Percentiles rank a stretch among this genome's conserved stretches.
These are phyloP conservation scores for Populus hybrid DNA, from an alignment of 441 rosid species.

Conservation along the genomic window DNA sequence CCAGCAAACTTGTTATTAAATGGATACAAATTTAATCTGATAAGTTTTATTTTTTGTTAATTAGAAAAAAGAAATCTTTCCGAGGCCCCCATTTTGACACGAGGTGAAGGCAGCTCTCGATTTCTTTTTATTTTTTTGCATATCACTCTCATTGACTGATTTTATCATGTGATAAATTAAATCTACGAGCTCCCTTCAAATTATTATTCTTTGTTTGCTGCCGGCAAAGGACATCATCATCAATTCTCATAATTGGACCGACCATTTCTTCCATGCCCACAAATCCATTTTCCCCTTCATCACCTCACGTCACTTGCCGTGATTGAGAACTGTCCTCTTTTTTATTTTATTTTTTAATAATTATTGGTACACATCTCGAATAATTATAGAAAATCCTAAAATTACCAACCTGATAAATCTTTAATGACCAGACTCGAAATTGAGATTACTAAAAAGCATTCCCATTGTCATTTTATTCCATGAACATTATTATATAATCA, in stretches of 20 bases:
- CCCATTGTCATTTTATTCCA: no score
- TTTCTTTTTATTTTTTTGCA: no score
- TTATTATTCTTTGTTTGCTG: not conserved
- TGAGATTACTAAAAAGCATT: no score
- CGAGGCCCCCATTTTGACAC: not conserved
- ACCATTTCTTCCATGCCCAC: not conserved
- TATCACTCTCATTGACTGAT: not conserved
- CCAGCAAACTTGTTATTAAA: no score
- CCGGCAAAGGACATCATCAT: not conserved
- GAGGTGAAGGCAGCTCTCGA: not conserved
- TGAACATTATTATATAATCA: no score
- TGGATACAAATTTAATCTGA: not conserved
- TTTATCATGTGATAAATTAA: not conserved
- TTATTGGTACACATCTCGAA: no score
- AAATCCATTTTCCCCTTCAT: not conserved
- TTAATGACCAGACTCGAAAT: no score
- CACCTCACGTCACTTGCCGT: not conserved
- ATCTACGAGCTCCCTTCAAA: not conserved
- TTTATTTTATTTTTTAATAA: no score
- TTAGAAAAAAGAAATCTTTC: not conserved
- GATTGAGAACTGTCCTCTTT: no score
- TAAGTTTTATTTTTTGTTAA: not conserved
- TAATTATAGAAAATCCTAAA: no score
- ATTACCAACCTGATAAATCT: no score
- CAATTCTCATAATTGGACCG: constrained; percentile 4